phyloP scores from a whole-genome alignment of 2,329 filamentous ascomycete species.

The Intubia oerlemansii region DNA sequence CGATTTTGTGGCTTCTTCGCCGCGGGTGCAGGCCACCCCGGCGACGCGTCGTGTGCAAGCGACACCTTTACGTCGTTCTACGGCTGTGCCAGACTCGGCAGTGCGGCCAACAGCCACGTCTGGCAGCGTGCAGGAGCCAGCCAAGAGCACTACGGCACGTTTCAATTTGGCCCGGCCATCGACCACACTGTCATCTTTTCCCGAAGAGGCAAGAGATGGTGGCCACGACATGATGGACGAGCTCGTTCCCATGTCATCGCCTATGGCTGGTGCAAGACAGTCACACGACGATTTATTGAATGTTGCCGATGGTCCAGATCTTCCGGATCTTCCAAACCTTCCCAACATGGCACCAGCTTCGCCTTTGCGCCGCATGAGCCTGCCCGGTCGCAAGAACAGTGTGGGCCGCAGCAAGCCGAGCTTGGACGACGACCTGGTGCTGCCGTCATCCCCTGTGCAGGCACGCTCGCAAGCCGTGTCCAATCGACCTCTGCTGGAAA shows the following conservation, averaged over 20 bases:
- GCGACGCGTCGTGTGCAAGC: slow-evolving; percentile 8
- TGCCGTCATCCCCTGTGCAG: slow-evolving; percentile 7
- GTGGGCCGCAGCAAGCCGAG: too few species aligned
- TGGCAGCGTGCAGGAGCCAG: too few species aligned
- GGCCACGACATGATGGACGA: too few species aligned
- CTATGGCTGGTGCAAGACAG: not conserved
- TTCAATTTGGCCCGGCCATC: too few species aligned
- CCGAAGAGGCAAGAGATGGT: too few species aligned
- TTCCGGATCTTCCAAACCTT: too few species aligned
- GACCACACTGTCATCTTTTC: not conserved
- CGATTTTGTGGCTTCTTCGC: slow-evolving; percentile 3
- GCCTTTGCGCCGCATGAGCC: too few species aligned
- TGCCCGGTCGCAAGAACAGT: too few species aligned
- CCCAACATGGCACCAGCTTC: too few species aligned
- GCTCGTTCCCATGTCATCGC: slow-evolving; percentile 1
- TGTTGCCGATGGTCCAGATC: too few species aligned
- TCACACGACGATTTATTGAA: too few species aligned
- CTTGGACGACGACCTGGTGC: slow-evolving; percentile 4
- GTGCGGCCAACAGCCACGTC: not conserved
- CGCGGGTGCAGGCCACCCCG: slow-evolving; percentile 8
- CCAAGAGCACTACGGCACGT: too few species aligned
- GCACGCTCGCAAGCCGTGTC: not conserved
- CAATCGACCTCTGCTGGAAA: slow-evolving; percentile 13
- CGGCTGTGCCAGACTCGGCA: slow-evolving; percentile 6
- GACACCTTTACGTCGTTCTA: slow-evolving; percentile 9